Evolutionary conservation across 1,139 yeast genomes (phyloP).

Genomic region (Scheffersomyces segobiensis): DNA sequence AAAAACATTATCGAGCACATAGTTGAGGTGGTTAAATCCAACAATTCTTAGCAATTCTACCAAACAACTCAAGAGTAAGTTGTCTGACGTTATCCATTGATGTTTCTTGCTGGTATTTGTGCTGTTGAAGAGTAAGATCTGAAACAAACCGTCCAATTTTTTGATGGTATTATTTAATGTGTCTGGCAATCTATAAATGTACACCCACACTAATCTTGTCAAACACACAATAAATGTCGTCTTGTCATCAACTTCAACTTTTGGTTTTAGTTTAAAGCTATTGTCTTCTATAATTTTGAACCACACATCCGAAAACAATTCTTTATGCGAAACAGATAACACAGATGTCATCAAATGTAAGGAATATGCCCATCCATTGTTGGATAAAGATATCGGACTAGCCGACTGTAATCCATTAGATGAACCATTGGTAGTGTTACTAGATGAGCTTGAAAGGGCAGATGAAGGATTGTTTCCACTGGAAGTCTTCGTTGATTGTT

Average conservation of each 20-base stretch:
- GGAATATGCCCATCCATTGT: constrained; percentile 71
- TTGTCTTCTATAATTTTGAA: constrained; percentile 59
- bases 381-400: constrained; percentile 1
- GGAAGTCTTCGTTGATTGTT: constrained; percentile 10
- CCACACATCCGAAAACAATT: constrained; percentile 79
- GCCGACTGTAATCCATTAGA: background rate
- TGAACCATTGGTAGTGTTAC: background rate
- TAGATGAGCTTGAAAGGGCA: background rate
- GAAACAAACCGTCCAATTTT: constrained; percentile 49
- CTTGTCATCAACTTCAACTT: constrained; percentile 55
- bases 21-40: constrained; percentile 78
- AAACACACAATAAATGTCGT: constrained; percentile 63
- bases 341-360: constrained; percentile 71
- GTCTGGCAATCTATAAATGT: constrained; percentile 81
- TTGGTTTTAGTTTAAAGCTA: constrained; percentile 38
- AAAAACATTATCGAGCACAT: constrained; percentile 74
- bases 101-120: constrained; percentile 54
- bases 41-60: constrained; percentile 73
- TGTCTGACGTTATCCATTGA: constrained; percentile 70
- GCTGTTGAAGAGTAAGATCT: constrained; percentile 52
- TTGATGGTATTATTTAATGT: constrained; percentile 84
- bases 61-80: constrained; percentile 60
- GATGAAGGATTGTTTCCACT: background rate
- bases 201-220: constrained; percentile 85
- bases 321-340: constrained; percentile 79